Conservation (phyloP, 1,284 basidiomycete species). For the Pyrrhoderma lamaoense region DNA sequence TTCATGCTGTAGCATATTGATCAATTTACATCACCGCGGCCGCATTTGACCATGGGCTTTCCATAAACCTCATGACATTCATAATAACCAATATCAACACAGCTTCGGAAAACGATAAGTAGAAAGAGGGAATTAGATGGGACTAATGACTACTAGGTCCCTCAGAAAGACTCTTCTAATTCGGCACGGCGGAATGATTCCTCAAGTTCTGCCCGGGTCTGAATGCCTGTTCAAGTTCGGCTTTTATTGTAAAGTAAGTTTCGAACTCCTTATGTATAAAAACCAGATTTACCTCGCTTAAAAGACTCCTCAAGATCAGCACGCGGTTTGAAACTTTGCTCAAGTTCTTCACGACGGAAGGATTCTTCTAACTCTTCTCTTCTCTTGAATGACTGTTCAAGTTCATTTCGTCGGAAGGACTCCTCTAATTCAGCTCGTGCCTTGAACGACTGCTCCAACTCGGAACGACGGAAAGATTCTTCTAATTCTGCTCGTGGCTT, state of each 20-base stretch:
- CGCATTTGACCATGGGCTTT: too few relatives aligned
- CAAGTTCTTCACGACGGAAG: too few relatives aligned
- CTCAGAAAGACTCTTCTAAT: neutral
- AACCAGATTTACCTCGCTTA: neutral
- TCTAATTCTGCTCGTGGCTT: conserved; percentile 1
- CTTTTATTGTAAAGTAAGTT: too few relatives aligned
- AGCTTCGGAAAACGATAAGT: too few relatives aligned
- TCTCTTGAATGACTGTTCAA: neutral
- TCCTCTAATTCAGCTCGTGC: conserved; percentile 1
- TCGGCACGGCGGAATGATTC: neutral
- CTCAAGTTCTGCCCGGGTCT: neutral
- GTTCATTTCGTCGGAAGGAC: neutral
- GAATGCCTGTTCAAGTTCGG: too few relatives aligned
- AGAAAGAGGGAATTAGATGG: too few relatives aligned
- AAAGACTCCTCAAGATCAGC: conserved; percentile 7
- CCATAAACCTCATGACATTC: too few relatives aligned
- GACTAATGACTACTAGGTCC: too few relatives aligned
- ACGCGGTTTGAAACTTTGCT: neutral
- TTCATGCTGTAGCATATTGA: too few relatives aligned
- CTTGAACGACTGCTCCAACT: conserved; percentile 5
- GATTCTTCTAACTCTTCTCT: neutral
- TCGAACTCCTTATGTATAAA: too few relatives aligned
- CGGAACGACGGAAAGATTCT: neutral
- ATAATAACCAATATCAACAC: too few relatives aligned
- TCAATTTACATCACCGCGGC: too few relatives aligned